phyloP scores from a whole-genome alignment of 1,284 basidiomycete genomes.

The Malassezia psittaci region DNA sequence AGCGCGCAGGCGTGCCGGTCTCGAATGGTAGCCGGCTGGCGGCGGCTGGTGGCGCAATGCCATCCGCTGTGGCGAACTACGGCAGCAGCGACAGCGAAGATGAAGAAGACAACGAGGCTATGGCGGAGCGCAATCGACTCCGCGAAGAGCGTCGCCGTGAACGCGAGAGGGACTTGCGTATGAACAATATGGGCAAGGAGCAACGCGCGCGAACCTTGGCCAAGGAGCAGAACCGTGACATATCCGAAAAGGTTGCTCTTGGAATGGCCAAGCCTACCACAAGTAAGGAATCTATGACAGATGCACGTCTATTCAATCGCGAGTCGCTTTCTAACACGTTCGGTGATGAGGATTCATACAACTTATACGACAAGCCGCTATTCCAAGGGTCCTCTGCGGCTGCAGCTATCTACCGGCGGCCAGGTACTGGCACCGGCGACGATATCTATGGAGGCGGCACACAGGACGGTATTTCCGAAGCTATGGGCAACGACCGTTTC shows the following conservation, averaged over 20 bases:
- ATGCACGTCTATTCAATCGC: constrained; percentile 92
- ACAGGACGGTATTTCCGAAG: constrained; percentile 79
- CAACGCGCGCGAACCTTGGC: constrained; percentile 89
- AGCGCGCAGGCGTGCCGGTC: constrained; percentile 63
- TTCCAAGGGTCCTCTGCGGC: constrained; percentile 93
- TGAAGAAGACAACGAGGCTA: constrained; percentile 69
- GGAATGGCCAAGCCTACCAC: constrained; percentile 91
- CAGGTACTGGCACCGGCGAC: constrained; percentile 51
- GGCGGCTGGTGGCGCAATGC: constrained; percentile 53
- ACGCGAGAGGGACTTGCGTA: constrained; percentile 90
- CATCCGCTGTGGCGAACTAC: constrained; percentile 69
- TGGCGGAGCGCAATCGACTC: constrained; percentile 76
- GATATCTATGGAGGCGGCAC: constrained; percentile 68
- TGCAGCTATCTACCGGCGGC: constrained; percentile 91
- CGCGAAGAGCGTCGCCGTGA: constrained; percentile 82
- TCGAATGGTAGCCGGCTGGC: constrained; percentile 15
- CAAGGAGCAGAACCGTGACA: constrained; percentile 77
- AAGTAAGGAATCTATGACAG: constrained; percentile 80
- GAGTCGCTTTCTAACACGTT: constrained; percentile 69
- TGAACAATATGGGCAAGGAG: constrained; percentile 98
- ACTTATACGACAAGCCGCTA: constrained; percentile 83
- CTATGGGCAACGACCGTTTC: constrained; percentile 86
- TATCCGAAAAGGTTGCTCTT: constrained; percentile 96
- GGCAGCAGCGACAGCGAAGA: constrained; percentile 43
- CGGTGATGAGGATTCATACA: constrained; percentile 85